Evolutionary conservation across 2,329 filamentous ascomycete genomes (phyloP), one percentile per base, ranked within the genome.

Genomic region (Alternaria burnsii): DNA sequence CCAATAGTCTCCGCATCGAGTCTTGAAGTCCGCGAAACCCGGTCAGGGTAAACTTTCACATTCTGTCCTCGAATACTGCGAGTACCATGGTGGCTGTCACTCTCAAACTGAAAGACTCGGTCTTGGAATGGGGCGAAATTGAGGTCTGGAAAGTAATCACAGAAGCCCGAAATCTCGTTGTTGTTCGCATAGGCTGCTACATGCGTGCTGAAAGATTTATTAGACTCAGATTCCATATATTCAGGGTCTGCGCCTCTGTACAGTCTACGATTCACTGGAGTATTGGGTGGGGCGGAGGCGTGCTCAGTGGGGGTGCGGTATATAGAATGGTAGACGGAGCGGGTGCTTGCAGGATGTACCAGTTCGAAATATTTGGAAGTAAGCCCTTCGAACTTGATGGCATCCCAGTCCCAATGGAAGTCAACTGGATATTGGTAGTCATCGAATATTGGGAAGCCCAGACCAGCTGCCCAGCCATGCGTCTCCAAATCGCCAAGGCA

Each of bases 401-500:
- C 16, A 22, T 52, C 14, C 47, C 58, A 60, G 5, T 28, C 1
- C 58, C 58, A 60, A 14, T 12, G 3, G 8, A 60, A 60, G 1
- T 24, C n/a, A 0, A 26, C 11, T 0, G 40, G 18, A 4, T 12
- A 1, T 10, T 52, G 24, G 20, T 22, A 30, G 8, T 28, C 9
- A 22, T 52, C 41, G 12, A 52, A 60, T 8, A 20, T 11, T 1
- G 53, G 58, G 14, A 22, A 42, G 2, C 53, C 58, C n/a, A 52
- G 26, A 16, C 53, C 58, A 16, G 47, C 34, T 5, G 12, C 9
- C 58, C 58, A 60, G 5, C 46, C 47, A 6, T 18, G 24, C 8
- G 18, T 32, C 14, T 58, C 51, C 8, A 58, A 16, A 12, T 47
- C 42, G 32, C 34, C 26, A 5, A 47, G 42, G 44, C 16, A 52